These are phyloP conservation scores for Periconia macrospinosa DNA, from an alignment of 2,329 filamentous ascomycete genomes.

Conservation along the genomic window DNA sequence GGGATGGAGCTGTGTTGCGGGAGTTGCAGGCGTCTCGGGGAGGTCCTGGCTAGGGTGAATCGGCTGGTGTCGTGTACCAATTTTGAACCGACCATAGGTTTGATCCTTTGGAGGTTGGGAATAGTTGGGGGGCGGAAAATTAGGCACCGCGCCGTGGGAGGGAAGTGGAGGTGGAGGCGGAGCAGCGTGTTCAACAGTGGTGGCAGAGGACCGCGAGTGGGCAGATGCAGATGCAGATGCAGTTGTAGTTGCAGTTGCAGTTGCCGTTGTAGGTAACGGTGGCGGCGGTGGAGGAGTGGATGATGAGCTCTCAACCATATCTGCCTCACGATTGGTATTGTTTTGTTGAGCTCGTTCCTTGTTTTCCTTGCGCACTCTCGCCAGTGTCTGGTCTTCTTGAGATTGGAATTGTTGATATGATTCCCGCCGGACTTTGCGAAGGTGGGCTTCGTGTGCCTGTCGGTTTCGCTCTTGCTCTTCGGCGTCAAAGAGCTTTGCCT, in stretches of 20 bases:
- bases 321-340: not conserved
- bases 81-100: conserved; percentile 20
- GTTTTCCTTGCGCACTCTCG: not conserved
- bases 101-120: conserved; percentile 19
- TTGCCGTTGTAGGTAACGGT: conserved; percentile 13
- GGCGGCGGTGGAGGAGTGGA: conserved; percentile 1
- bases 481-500: conserved; percentile 1
- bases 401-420: not conserved
- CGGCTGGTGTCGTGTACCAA: conserved; percentile 24
- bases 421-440: conserved; percentile 1
- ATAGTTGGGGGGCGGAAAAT: conserved; percentile 16
- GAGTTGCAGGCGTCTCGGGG: conserved; percentile 3
- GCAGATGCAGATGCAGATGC: conserved; percentile 5
- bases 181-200: not conserved
- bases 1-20: conserved; percentile 8
- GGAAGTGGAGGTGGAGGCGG: conserved; percentile 2
- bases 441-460: conserved; percentile 7
- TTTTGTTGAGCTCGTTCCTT: not conserved
- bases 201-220: not conserved
- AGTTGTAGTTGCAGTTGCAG: conserved; percentile 6
- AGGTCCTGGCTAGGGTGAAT: conserved; percentile 26
- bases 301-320: not conserved
- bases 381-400: not conserved
- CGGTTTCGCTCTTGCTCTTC: conserved; percentile 3
- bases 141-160: not conserved